Evolutionary conservation across 1,139 yeast species (phyloP), one percentile per base, ranked within the genome.

Genomic region (Blastobotrys serpentis): DNA sequence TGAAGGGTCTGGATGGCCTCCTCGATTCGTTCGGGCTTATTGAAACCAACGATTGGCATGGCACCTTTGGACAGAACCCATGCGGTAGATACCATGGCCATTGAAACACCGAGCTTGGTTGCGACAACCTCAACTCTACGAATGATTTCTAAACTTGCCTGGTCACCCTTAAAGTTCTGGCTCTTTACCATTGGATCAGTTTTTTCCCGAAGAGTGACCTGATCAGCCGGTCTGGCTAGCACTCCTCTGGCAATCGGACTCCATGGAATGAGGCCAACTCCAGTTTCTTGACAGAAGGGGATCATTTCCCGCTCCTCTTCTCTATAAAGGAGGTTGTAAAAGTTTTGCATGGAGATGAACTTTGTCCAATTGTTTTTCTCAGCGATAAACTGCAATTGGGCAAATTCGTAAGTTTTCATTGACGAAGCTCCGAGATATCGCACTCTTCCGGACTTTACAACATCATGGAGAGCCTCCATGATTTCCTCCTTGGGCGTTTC

Each of bases 261-360:
- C 76, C 77, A 77, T 5, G 81, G 81, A 48, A 75, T 70, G 29
- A 77, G 47, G 0, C 79, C 80, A 26, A 77, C 78, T 19, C 75
- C 73, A 2, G 70, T 69, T 47, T 67, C 62, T 5, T 77, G 64
- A 58, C 82, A 77, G 64, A 68, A 80, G 22, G 77, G 79, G 54
- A 71, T 76, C 78, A 79, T 72, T 57, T 81, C 85, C 32, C 77
- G 65, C 59, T 81, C 86, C 48, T 81, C 84, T 58, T 80, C 84
- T 19, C 86, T 69, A 60, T 77, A 72, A 4, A 80, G 49, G 55
- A 79, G 67, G 60, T 78, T 79, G 63, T 78, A 78, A 60, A 70
- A 76, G 56, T 76, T 75, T 63, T 81, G 85, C 82, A 80, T 79
- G 46, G 79, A 71, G 52, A 79, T 69, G 55, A 80, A 81, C 61